Evolutionary conservation across 768 basidiomycete species (phyloP).

Genomic region (Nidularia pulvinata): DNA sequence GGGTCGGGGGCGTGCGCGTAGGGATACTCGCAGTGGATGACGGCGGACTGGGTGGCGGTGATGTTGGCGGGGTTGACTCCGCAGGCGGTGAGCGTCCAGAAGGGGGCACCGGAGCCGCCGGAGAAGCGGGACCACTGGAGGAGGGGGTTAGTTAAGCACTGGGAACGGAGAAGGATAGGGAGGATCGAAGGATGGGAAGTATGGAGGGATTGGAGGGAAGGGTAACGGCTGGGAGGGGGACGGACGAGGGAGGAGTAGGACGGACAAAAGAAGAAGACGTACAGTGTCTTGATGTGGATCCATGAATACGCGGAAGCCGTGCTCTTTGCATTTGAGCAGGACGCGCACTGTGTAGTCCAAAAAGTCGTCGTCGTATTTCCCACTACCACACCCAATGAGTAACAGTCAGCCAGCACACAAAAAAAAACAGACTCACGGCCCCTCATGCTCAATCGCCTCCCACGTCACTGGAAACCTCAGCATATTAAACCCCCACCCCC

Average conservation of each 20-base stretch:
- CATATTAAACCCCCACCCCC: constrained; percentile 93
- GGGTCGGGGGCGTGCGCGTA: neutral
- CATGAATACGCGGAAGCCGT: constrained; percentile 90
- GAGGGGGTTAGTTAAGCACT: too few relatives aligned
- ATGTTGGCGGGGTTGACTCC: neutral
- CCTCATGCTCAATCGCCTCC: constrained; percentile 93
- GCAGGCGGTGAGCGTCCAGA: neutral
- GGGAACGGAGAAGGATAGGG: too few relatives aligned
- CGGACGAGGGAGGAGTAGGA: too few relatives aligned
- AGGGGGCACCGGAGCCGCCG: neutral
- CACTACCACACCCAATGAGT: constrained; percentile 39
- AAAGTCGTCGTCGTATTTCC: constrained; percentile 87
- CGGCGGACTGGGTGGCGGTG: neutral
- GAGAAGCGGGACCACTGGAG: neutral
- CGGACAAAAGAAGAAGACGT: too few relatives aligned
- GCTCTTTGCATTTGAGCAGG: constrained; percentile 88
- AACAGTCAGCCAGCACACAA: neutral
- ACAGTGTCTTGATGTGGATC: constrained; percentile 97
- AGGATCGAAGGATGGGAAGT: too few relatives aligned
- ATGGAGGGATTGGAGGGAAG: too few relatives aligned
- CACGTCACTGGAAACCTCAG: constrained; percentile 87
- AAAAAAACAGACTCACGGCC: constrained; percentile 72
- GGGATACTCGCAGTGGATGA: neutral
- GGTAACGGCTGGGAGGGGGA: too few relatives aligned
- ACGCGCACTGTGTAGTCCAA: constrained; percentile 91